Evolutionary conservation across 495 filamentous ascomycete genomes (phyloP).

Genomic region (Annulohypoxylon bovei): DNA sequence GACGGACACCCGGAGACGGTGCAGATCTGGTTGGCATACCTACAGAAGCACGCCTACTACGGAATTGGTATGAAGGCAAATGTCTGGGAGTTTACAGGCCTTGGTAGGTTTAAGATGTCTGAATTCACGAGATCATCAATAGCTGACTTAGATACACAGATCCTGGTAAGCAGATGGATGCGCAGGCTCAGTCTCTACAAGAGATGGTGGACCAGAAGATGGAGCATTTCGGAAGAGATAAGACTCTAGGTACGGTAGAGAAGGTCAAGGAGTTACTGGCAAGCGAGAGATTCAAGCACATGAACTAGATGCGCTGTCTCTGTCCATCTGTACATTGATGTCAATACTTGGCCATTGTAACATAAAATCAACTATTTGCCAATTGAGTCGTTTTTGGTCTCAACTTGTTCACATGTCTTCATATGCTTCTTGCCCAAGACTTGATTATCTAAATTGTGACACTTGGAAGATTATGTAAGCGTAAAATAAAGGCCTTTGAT

Average conservation of each 20-base stretch:
- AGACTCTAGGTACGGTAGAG: conserved; percentile 59
- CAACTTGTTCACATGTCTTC: neutral
- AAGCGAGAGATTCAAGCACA: conserved; percentile 57
- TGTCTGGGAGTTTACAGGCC: conserved; percentile 83
- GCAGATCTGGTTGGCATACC: conserved; percentile 88
- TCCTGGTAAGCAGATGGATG: conserved; percentile 73
- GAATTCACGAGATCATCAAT: neutral
- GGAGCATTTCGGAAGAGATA: conserved; percentile 68
- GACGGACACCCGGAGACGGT: conserved; percentile 91
- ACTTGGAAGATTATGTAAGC: neutral
- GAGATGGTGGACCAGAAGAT: conserved; percentile 70
- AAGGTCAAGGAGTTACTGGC: conserved; percentile 66
- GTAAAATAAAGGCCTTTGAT: conserved; percentile 5
- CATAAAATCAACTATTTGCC: conserved; percentile 8
- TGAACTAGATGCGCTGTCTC: conserved; percentile 22
- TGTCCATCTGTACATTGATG: conserved; percentile 25
- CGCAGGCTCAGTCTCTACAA: conserved; percentile 64
- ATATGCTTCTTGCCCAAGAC: neutral
- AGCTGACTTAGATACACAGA: conserved; percentile 57
- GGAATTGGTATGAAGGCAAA: conserved; percentile 99
- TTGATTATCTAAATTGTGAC: neutral
- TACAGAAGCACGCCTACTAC: conserved; percentile 89
- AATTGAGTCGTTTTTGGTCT: conserved; percentile 2
- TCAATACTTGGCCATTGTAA: conserved; percentile 4
- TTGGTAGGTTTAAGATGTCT: conserved; percentile 61